Conservation (phyloP, 1,284 basidiomycete species). For the Malassezia vespertilionis region DNA sequence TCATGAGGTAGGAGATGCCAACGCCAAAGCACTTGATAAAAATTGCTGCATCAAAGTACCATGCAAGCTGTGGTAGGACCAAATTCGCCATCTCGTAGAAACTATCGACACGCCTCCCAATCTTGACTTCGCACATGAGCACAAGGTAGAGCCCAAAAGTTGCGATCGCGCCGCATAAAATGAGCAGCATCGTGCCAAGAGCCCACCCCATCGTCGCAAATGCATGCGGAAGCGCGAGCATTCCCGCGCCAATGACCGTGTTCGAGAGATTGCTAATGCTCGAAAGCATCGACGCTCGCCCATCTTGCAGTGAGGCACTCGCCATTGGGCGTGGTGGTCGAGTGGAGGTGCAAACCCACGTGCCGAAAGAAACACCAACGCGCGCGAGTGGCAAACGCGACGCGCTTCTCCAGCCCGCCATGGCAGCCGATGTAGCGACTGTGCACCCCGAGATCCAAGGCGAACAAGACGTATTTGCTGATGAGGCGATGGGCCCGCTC, state of each 20-base stretch:
- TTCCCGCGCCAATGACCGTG: slow-evolving; percentile 44
- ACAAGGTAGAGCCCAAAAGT: slow-evolving; percentile 82
- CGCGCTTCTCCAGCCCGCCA: slow-evolving; percentile 6
- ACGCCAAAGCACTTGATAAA: slow-evolving; percentile 68
- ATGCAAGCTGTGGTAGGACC: slow-evolving; percentile 57
- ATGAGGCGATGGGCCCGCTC: slow-evolving; percentile 31
- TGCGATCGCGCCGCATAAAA: slow-evolving; percentile 70
- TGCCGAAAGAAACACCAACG: neutral
- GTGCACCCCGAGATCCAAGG: slow-evolving; percentile 15
- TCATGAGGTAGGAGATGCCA: slow-evolving; percentile 63
- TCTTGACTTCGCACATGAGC: slow-evolving; percentile 71
- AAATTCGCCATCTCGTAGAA: slow-evolving; percentile 33
- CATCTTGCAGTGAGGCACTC: no score
- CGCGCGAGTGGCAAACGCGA: neutral
- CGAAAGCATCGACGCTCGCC: slow-evolving; percentile 8
- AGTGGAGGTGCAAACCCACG: no score
- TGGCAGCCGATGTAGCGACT: slow-evolving; percentile 1
- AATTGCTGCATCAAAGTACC: slow-evolving; percentile 84
- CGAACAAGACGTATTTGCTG: slow-evolving; percentile 17
- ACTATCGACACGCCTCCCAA: slow-evolving; percentile 48
- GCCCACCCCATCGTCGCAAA: slow-evolving; percentile 49
- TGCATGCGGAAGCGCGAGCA: slow-evolving; percentile 47
- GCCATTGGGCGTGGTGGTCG: neutral
- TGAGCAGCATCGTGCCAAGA: slow-evolving; percentile 71
- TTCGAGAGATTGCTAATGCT: slow-evolving; percentile 46